Evolutionary conservation across 441 rosid species (phyloP), one percentile per base, ranked within the genome.

Genomic region (Geranium incanum): DNA sequence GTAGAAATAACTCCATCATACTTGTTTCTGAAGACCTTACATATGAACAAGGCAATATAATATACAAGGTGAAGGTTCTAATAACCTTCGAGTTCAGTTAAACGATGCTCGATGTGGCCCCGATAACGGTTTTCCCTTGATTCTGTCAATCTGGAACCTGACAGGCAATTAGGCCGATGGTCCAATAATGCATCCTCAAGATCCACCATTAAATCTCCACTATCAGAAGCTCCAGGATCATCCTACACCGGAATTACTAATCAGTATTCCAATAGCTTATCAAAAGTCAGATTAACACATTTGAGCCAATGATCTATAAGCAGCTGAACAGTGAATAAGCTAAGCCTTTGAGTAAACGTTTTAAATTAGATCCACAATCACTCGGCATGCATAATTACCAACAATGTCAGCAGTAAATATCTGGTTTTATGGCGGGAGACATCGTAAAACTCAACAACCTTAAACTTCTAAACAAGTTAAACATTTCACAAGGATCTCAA

Each of bases 1-100:
- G 33, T 28, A 28, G 33, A 28, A 28, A 2, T 28, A 28, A 28
- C 33, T 28, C 33, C 33, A 28, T 28, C 33, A 28, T 28, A 28
- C 33, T 28, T 28, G 33, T 28, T 28, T 28, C 33, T 28, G 43
- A 39, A 7, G 43, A 39, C 8, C 0, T 4, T 39, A 39, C 43
- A 39, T 7, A 39, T 1, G 43, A 39, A 39, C 8, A 4, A 39
- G 8, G 8, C 43, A 39, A 39, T 39, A 39, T 39, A 7, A 39
- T 39, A 39, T 39, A 39, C 43, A 7, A 39, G 8, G 43, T 39
- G 4, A 39, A 39, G 8, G 5, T 39, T 39, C 43, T 7, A 39
- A 9, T 7, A 6, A 95, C 99, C 99, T 95, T 92, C 88, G 18
- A 95, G 93, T 80, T 92, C 91, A 71, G 78, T 82, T 74, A 92